Percentiles rank a stretch among this genome's conserved stretches.
Conservation (phyloP, 1,284 basidiomycete genomes). For the Sphaerobolus stellatus region DNA sequence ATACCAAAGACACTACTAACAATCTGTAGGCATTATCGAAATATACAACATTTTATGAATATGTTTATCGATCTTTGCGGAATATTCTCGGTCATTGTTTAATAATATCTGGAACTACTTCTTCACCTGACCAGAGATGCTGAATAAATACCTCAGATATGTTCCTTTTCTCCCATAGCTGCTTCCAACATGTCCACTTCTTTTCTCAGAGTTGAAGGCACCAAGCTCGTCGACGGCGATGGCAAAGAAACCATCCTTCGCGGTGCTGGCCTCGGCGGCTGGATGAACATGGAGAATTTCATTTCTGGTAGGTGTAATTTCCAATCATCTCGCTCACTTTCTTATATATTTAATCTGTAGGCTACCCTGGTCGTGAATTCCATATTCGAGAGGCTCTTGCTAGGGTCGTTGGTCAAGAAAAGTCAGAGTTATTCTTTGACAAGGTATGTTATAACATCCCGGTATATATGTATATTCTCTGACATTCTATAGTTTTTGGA, state of each 20-base stretch:
- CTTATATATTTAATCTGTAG: conserved; percentile 21
- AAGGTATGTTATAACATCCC: conserved; percentile 41
- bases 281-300: conserved; percentile 73
- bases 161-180: not conserved
- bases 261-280: conserved; percentile 68
- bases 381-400: conserved; percentile 69
- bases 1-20: too few species aligned
- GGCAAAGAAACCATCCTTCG: conserved; percentile 58
- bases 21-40: too few species aligned
- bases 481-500: conserved; percentile 55
- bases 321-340: conserved; percentile 1
- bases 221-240: conserved; percentile 54
- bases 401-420: conserved; percentile 61
- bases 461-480: not conserved
- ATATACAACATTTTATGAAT: too few species aligned
- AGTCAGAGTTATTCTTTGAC: conserved; percentile 77
- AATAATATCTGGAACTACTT: too few species aligned
- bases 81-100: too few species aligned
- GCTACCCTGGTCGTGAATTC: conserved; percentile 60
- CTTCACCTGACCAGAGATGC: too few species aligned
- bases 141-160: too few species aligned
- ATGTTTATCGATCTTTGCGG: too few species aligned
- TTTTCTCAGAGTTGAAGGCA: conserved; percentile 54
- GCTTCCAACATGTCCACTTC: conserved; percentile 23
- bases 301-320: conserved; percentile 41